Base-by-base conservation (phyloP, 768 basidiomycete genomes). In the Pulveroboletus sp. region DNA sequence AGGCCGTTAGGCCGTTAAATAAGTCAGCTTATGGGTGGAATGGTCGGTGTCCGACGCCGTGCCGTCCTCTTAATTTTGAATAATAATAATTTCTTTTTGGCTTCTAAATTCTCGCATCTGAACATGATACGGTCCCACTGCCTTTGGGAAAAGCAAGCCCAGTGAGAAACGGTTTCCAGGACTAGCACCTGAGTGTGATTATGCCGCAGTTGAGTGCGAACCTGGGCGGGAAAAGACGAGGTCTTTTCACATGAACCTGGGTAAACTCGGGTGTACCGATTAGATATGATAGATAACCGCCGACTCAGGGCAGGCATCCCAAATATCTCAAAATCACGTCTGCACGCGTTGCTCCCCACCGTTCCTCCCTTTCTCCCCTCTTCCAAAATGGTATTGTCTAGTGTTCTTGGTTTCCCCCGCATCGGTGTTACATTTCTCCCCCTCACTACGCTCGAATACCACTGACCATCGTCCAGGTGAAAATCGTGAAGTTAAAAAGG, bases 401-500 rank as follows among this genome's bases (percentile, higher is more conserved):
- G 88, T 64, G 88, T 94, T 58, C 83, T 94, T 61, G 93, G 93
- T 61, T 94, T 90, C 74, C 93, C 93, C 62, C 87, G 93, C 64
- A 93, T 94, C 71, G 92, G 64, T 65, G 40, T 40, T 40, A 17
- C 49, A 19, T 47, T 14, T 17, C 59, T 31, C 3, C n/a, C 6
- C 12, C 29, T 47, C 25, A 3, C n/a, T n/a, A n/a, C 6, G 21
- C 45, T 27, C 6, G 17, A 8, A 32, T 32, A 40, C 5, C 4
- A 17, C 48, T 57, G 12, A 66, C 37, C 17, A 14, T 12, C 27
- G 24, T 19, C 14, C 21, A 94, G 92, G 92, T 75, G 86, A 85
- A 50, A 87, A 93, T 75, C 90, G 90, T 74, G 92, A 95, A 75
- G 82, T 94, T 54, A 97, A 97, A 76, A 95, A 97, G 78, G 93